Conservation (phyloP, 2,329 filamentous ascomycete species). For the Diaporthe aspalathi region DNA sequence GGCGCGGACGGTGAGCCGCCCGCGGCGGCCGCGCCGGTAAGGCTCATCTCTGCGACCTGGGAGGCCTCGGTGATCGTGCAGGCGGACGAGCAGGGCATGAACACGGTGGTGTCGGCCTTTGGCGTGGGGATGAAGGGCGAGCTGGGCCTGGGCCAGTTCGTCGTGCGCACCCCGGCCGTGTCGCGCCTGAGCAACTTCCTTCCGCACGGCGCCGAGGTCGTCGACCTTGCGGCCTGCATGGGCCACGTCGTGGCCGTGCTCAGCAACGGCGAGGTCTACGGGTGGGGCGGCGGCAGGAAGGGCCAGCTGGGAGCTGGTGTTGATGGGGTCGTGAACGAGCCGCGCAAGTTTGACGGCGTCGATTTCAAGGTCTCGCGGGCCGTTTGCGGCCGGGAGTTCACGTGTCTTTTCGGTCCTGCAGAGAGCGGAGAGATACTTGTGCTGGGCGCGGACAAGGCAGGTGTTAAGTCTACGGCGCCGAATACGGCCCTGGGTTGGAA, state of each 20-base stretch:
- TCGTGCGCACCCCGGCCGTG: constrained; percentile 61
- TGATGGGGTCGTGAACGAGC: constrained; percentile 64
- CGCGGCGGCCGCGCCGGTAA: constrained; percentile 44
- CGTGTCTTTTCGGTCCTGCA: constrained; percentile 72
- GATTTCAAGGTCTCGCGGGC: constrained; percentile 74
- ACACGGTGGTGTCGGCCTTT: constrained; percentile 68
- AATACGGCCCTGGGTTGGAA: constrained; percentile 67
- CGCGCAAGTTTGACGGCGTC: constrained; percentile 68
- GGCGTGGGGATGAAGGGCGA: constrained; percentile 79
- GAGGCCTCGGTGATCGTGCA: constrained; percentile 74
- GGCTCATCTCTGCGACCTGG: constrained; percentile 79
- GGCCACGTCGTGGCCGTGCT: constrained; percentile 81
- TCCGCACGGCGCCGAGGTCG: constrained; percentile 66
- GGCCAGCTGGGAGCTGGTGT: constrained; percentile 78
- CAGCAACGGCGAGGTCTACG: constrained; percentile 80
- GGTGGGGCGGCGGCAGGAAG: constrained; percentile 90
- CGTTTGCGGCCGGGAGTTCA: constrained; percentile 88
- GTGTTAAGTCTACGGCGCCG: constrained; percentile 69
- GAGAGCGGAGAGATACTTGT: constrained; percentile 71
- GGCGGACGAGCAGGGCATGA: constrained; percentile 55
- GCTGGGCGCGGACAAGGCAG: constrained; percentile 82
- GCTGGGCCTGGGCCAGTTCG: constrained; percentile 70
- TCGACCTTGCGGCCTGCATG: constrained; percentile 78
- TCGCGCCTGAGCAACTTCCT: constrained; percentile 71
- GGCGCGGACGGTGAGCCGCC: neutral